Evolutionary conservation across 352 stramenopile species (phyloP), one percentile per base, ranked within the genome.

Genomic region (Phytophthora cajani): DNA sequence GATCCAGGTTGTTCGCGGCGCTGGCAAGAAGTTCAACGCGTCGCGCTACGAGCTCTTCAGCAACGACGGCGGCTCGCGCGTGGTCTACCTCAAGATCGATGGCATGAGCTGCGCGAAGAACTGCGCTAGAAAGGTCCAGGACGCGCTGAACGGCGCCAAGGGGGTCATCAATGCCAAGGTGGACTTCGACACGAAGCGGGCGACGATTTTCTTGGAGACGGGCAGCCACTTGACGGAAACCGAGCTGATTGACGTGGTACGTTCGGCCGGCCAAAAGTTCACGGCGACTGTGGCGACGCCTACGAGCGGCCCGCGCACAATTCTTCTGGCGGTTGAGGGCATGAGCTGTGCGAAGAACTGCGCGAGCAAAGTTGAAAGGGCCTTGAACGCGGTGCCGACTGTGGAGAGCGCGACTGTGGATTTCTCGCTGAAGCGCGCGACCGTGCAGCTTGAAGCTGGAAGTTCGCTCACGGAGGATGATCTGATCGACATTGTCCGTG

Each of bases 301-400:
- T 21, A 71, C 71, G 14, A 62, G 54, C 2, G 74, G 78, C 19
- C 77, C 83, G 16, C 84, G 81, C 19, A 87, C 75, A 4, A 77
- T 95, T 51, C 47, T 82, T 17, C 66, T 97, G 12, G 60, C 81
- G 19, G 69, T 97, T 16, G 75, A 82, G 5, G 89, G 88, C 19
- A 95, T 97, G 89, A 92, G 80, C 51, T 94, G 87, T 57, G 83
- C 82, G 16, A 93, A 92, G 61, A 93, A 93, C 46, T 95, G 89
- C 27, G 88, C 85, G 17, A 75, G 69, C 5, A 97, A 95, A 58
- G 80, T 97, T 1, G 71, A 94, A 58, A 77, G 66, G 1, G 82
- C 84, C 7, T 76, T 97, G 32, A 72, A 72, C 44, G 65, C 75
- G 5, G 69, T 83, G 1, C 16, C 77, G 6, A 81, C 81, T 5